These are phyloP conservation scores for Ogataea dorogensis DNA, from an alignment of 805 yeast species.

Conservation along the genomic window DNA sequence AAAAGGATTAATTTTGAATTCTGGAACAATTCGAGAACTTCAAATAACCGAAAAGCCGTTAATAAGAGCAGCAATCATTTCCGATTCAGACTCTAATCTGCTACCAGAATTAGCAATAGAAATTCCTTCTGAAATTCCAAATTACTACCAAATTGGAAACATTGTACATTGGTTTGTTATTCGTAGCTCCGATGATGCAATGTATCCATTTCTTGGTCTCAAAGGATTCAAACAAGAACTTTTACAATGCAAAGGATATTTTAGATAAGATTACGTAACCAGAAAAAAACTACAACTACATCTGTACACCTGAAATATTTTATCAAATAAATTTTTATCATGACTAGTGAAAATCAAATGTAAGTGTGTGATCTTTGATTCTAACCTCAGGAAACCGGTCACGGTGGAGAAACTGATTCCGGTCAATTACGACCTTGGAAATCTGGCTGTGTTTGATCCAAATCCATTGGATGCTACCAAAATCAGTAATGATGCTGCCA, in stretches of 20 bases:
- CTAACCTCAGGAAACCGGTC: conserved; percentile 54
- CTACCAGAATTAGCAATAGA: conserved; percentile 16
- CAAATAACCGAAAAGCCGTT: conserved; percentile 12
- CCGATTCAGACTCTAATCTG: conserved; percentile 4
- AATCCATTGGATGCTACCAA: conserved; percentile 73
- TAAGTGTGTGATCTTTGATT: conserved; percentile 11
- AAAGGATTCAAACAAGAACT: conserved; percentile 14
- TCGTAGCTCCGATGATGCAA: neutral
- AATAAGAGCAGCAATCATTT: conserved; percentile 10
- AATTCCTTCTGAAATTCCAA: conserved; percentile 12
- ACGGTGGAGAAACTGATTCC: conserved; percentile 92
- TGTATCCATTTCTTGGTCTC: conserved; percentile 17
- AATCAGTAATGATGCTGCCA: conserved; percentile 50
- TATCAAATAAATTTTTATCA: conserved; percentile 1
- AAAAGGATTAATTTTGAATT: conserved; percentile 13
- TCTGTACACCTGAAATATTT: conserved; percentile 3
- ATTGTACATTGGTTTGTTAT: conserved; percentile 17
- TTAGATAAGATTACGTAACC: too few relatives aligned
- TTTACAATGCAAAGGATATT: conserved; percentile 8
- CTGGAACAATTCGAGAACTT: conserved; percentile 9
- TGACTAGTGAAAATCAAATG: conserved; percentile 20
- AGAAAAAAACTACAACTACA: neutral
- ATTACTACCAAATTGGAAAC: conserved; percentile 13
- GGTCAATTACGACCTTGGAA: conserved; percentile 84
- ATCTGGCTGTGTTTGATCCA: conserved; percentile 84